Evolutionary conservation across 164 flowering plant species (phyloP).

Genomic region (Vitis vinifera): ASM3070453v1 NC_081806.1:5669501-5670000

Average conservation of each 20-base stretch:
- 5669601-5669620: slow-evolving; percentile 84
- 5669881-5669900: too few species aligned
- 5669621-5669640: slow-evolving; percentile 59
- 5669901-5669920: too few species aligned
- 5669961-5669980: too few species aligned
- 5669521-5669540: slow-evolving; percentile 85
- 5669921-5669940: too few species aligned
- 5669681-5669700: slow-evolving; percentile 58
- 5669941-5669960: too few species aligned
- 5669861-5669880: not conserved
- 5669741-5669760: slow-evolving; percentile 47
- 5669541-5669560: slow-evolving; percentile 84
- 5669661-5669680: slow-evolving; percentile 41
- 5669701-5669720: slow-evolving; percentile 78
- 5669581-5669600: slow-evolving; percentile 75
- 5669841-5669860: slow-evolving; percentile 4
- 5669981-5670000: too few species aligned
- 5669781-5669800: slow-evolving; percentile 63
- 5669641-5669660: slow-evolving; percentile 44
- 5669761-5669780: slow-evolving; percentile 75
- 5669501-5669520: slow-evolving; percentile 46
- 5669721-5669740: slow-evolving; percentile 70
- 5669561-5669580: slow-evolving; percentile 81
- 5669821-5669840: slow-evolving; percentile 42
- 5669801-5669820: slow-evolving; percentile 38